These are phyloP conservation scores for Nannochloris sp. DNA, from an alignment of 139 green algal genomes.

Conservation along the genomic window DNA sequence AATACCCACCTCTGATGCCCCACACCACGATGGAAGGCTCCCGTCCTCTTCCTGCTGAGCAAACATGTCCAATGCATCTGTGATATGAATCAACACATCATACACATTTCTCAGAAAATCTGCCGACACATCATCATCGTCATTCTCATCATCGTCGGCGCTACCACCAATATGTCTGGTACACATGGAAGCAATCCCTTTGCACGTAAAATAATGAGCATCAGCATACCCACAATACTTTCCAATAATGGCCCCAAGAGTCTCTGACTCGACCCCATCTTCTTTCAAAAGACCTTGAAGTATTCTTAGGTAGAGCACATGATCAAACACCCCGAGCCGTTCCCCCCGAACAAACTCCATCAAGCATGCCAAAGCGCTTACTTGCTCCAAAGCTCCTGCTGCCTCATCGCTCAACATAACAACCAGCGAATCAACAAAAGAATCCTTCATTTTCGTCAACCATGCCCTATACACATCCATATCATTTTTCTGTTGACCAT, in stretches of 20 bases:
- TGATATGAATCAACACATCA: slow-evolving; percentile 9
- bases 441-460: slow-evolving; percentile 16
- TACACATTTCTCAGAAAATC: slow-evolving; percentile 18
- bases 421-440: slow-evolving; percentile 11
- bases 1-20: slow-evolving; percentile 44
- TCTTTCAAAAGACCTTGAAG: slow-evolving; percentile 20
- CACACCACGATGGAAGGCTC: slow-evolving; percentile 53
- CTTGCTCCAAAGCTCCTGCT: slow-evolving; percentile 10
- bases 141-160: neutral
- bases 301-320: slow-evolving; percentile 33
- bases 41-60: neutral
- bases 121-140: neutral
- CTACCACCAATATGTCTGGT: neutral
- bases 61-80: slow-evolving; percentile 9
- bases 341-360: slow-evolving; percentile 47
- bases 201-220: slow-evolving; percentile 55
- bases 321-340: slow-evolving; percentile 16
- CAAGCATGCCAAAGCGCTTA: slow-evolving; percentile 32
- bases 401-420: neutral
- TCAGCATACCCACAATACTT: slow-evolving; percentile 39
- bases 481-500: neutral
- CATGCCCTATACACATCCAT: slow-evolving; percentile 3
- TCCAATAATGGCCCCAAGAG: slow-evolving; percentile 37
- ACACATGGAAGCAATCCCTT: slow-evolving; percentile 25
- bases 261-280: slow-evolving; percentile 17